A percentile compares a stretch with the other conserved stretches of the same genome.
phyloP scores from a whole-genome alignment of 1,139 yeast genomes.

The Citeromyces hawaiiensis region DNA sequence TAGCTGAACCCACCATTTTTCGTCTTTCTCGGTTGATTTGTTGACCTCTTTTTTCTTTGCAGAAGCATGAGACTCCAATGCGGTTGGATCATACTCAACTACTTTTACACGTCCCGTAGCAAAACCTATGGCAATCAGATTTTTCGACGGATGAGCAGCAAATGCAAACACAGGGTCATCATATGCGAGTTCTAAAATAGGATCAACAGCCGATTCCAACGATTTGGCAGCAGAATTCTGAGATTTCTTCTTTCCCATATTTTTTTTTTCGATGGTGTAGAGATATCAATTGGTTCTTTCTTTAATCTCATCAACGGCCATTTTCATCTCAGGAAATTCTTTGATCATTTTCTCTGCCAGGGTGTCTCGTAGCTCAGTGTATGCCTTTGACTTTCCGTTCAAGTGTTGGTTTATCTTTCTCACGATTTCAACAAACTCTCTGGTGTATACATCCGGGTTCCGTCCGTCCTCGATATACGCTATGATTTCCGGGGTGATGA shows the following conservation, averaged over 20 bases:
- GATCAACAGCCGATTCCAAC: constrained; percentile 25
- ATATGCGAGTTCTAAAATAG: constrained; percentile 27
- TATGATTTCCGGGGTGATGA: constrained; percentile 66
- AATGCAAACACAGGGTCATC: constrained; percentile 55
- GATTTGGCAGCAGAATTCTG: constrained; percentile 12
- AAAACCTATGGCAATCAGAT: constrained; percentile 54
- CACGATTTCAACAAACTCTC: constrained; percentile 91
- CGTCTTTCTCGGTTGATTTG: constrained; percentile 7
- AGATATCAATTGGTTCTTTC: constrained; percentile 20
- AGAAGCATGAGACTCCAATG: constrained; percentile 19
- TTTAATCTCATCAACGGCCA: constrained; percentile 36
- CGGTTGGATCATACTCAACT: constrained; percentile 35
- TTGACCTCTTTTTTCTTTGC: constrained; percentile 6
- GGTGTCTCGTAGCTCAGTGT: constrained; percentile 42
- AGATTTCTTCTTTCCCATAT: constrained; percentile 18
- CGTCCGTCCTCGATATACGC: constrained; percentile 90
- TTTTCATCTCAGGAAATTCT: constrained; percentile 66
- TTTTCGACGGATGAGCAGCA: constrained; percentile 71
- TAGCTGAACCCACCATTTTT: constrained; percentile 15
- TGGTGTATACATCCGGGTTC: constrained; percentile 90
- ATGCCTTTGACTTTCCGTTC: constrained; percentile 67
- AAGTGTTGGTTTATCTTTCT: constrained; percentile 79
- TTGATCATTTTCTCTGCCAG: constrained; percentile 55
- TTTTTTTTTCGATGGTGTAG: background rate
- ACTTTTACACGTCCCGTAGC: constrained; percentile 69